phyloP scores from a whole-genome alignment of 148 eudicot genomes.

The Rhododendron griersonianum region DNA sequence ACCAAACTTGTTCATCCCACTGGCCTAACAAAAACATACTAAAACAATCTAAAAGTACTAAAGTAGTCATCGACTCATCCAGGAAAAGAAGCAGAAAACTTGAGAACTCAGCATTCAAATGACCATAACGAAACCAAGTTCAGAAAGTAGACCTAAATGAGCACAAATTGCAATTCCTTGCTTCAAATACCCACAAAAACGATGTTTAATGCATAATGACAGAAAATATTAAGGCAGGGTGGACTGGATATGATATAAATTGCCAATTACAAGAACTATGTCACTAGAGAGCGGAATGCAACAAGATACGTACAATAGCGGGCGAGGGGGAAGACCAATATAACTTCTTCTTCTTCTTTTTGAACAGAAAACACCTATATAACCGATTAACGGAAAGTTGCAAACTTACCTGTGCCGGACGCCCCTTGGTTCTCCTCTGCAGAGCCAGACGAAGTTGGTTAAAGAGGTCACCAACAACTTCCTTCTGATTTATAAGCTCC shows the following conservation, averaged over 20 bases:
- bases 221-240: neutral
- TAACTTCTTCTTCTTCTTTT: neutral
- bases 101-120: neutral
- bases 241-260: neutral
- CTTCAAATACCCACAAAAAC: neutral
- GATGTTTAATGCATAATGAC: neutral
- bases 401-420: slow-evolving; percentile 86
- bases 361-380: neutral
- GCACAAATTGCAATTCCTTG: neutral
- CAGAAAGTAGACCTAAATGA: neutral
- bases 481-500: slow-evolving; percentile 92
- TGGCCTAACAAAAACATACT: neutral
- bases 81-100: neutral
- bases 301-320: neutral
- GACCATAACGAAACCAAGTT: neutral
- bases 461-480: slow-evolving; percentile 90
- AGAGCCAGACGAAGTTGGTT: slow-evolving; percentile 97
- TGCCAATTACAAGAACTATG: neutral
- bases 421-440: slow-evolving; percentile 74
- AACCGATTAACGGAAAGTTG: neutral
- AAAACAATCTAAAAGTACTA: neutral
- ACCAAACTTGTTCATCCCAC: neutral
- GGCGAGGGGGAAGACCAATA: neutral
- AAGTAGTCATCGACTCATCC: neutral
- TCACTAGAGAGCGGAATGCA: neutral